phyloP scores from a whole-genome alignment of 352 stramenopile genomes.

The Phytophthora nicotianae region DNA sequence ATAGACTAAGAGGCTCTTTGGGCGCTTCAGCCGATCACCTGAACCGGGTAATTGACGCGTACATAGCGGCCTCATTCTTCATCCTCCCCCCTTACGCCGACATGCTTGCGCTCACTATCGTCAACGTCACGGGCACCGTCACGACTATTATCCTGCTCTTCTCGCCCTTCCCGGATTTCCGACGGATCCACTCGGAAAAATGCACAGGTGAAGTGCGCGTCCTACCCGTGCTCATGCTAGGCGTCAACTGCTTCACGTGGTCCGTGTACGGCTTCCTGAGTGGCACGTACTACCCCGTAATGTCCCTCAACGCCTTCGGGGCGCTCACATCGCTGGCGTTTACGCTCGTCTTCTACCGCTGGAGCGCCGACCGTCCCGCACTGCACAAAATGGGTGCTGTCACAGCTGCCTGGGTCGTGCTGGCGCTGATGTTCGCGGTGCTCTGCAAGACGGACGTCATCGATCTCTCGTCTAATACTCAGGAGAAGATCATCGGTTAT shows the following conservation, averaged over 20 bases:
- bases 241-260: constrained; percentile 43
- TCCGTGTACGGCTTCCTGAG: constrained; percentile 34
- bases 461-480: constrained; percentile 10
- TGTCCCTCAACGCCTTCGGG: constrained; percentile 36
- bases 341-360: constrained; percentile 38
- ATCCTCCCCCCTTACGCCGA: neutral
- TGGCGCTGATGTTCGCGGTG: constrained; percentile 22
- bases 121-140: constrained; percentile 30
- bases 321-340: constrained; percentile 35
- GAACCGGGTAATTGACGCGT: constrained; percentile 1
- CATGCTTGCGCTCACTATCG: constrained; percentile 27
- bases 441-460: constrained; percentile 25
- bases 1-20: too few relatives aligned
- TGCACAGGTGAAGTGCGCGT: constrained; percentile 35
- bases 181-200: constrained; percentile 35
- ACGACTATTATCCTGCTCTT: constrained; percentile 35
- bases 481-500: constrained; percentile 40
- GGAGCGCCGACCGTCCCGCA: constrained; percentile 18
- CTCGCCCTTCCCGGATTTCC: constrained; percentile 35
- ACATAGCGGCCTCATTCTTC: constrained; percentile 5
- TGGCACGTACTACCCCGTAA: constrained; percentile 34
- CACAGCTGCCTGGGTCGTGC: neutral
- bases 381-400: constrained; percentile 26
- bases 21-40: neutral
- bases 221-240: constrained; percentile 35